phyloP scores from a whole-genome alignment of 2,329 filamentous ascomycete species.

The Colletotrichum filicis region DNA sequence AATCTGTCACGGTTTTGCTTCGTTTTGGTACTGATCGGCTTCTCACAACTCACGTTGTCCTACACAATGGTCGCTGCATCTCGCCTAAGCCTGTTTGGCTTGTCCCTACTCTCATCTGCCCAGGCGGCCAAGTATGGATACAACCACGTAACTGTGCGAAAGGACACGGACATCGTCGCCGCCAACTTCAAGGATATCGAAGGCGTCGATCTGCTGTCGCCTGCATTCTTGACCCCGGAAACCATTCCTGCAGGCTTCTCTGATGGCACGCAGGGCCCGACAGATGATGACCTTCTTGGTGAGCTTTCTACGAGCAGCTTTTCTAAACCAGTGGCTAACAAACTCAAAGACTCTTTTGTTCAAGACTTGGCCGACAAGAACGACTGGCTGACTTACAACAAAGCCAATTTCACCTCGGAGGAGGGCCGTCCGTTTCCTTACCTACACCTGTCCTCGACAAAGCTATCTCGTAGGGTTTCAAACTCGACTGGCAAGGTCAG shows the following conservation, averaged over 20 bases:
- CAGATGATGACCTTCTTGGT: conserved; percentile 36
- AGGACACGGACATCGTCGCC: conserved; percentile 27
- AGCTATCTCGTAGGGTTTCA: conserved; percentile 3
- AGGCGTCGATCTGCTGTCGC: conserved; percentile 40
- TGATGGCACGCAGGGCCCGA: conserved; percentile 44
- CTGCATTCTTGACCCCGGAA: conserved; percentile 39
- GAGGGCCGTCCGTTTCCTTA: conserved; percentile 40
- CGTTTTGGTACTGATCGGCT: neutral
- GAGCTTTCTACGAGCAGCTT: neutral
- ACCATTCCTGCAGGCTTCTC: conserved; percentile 40
- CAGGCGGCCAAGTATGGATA: conserved; percentile 34
- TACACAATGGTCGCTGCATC: conserved; percentile 13
- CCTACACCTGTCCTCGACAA: conserved; percentile 34
- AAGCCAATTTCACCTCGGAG: conserved; percentile 38
- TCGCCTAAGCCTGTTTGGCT: conserved; percentile 28
- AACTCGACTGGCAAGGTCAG: conserved; percentile 41
- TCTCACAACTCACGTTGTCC: neutral
- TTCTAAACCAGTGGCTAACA: neutral
- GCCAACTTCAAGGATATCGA: conserved; percentile 30
- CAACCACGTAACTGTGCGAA: conserved; percentile 32
- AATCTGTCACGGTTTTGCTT: neutral
- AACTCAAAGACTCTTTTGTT: conserved; percentile 35
- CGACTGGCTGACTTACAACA: conserved; percentile 40
- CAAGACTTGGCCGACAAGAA: conserved; percentile 39
- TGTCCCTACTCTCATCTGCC: conserved; percentile 22